A percentile compares a stretch with the other conserved stretches of the same genome.
Conservation (phyloP, 2,329 filamentous ascomycete genomes). For the Cadophora luteo-olivacea region DNA sequence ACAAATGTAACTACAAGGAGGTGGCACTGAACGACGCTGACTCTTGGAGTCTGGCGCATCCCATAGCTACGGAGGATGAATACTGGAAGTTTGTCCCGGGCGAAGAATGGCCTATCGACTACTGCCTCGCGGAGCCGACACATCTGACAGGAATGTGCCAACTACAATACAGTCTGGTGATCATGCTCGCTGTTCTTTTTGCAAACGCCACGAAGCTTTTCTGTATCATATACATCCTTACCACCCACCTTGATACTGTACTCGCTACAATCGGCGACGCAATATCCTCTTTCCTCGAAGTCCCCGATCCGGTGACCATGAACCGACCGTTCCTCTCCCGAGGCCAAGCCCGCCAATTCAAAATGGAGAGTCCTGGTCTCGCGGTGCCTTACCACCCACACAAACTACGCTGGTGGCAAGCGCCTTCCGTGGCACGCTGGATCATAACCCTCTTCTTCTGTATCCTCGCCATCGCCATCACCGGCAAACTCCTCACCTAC, state of each 20-base stretch:
- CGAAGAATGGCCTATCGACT: slow-evolving; percentile 33
- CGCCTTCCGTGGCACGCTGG: slow-evolving; percentile 28
- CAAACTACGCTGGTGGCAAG: slow-evolving; percentile 33
- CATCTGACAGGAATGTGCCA: slow-evolving; percentile 29
- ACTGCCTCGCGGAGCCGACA: slow-evolving; percentile 33
- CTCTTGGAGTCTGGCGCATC: slow-evolving; percentile 31
- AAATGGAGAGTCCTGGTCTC: not conserved
- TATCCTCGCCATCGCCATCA: not conserved
- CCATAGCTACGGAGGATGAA: not conserved
- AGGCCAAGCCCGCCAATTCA: slow-evolving; percentile 29
- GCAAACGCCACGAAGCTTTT: slow-evolving; percentile 31
- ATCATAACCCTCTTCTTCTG: slow-evolving; percentile 28
- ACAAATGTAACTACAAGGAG: slow-evolving; percentile 31
- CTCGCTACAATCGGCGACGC: slow-evolving; percentile 47
- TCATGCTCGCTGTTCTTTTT: slow-evolving; percentile 31
- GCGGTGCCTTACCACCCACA: slow-evolving; percentile 19
- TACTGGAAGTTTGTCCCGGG: slow-evolving; percentile 14
- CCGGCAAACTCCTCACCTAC: slow-evolving; percentile 1
- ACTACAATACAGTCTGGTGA: slow-evolving; percentile 35
- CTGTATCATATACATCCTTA: slow-evolving; percentile 28
- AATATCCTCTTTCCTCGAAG: slow-evolving; percentile 46
- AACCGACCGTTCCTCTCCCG: slow-evolving; percentile 38
- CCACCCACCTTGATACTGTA: slow-evolving; percentile 28
- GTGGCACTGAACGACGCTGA: slow-evolving; percentile 26
- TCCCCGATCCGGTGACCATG: slow-evolving; percentile 43